Conservation (phyloP, 495 filamentous ascomycete species). For the Hyphodiscus hymeniophilus region DNA sequence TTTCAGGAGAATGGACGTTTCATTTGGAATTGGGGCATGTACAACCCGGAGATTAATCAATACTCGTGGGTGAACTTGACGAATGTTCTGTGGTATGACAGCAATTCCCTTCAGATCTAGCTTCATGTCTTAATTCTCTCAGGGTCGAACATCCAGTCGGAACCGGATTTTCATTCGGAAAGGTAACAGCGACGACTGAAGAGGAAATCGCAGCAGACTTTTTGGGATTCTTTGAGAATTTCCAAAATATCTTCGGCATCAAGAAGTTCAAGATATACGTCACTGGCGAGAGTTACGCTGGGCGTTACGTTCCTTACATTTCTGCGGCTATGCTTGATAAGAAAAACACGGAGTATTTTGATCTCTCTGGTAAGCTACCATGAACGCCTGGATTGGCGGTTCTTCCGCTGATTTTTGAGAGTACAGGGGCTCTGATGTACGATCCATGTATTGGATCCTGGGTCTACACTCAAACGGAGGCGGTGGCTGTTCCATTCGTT, state of each 20-base stretch:
- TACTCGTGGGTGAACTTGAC: constrained; percentile 63
- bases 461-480: constrained; percentile 17
- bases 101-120: neutral
- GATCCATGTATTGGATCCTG: constrained; percentile 23
- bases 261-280: constrained; percentile 54
- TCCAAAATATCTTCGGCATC: constrained; percentile 49
- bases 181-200: constrained; percentile 42
- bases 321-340: constrained; percentile 42
- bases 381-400: too few relatives aligned
- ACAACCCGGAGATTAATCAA: constrained; percentile 47
- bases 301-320: constrained; percentile 48
- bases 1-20: constrained; percentile 61
- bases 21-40: constrained; percentile 52
- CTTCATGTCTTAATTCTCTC: neutral
- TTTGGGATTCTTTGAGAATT: constrained; percentile 57
- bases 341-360: constrained; percentile 39
- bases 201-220: constrained; percentile 52
- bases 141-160: constrained; percentile 45
- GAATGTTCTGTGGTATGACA: constrained; percentile 46
- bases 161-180: constrained; percentile 48
- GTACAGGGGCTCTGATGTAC: constrained; percentile 14
- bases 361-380: constrained; percentile 32
- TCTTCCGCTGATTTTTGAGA: neutral
- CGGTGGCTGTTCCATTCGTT: constrained; percentile 37
- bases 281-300: constrained; percentile 53